Evolutionary conservation across 768 basidiomycete species (phyloP), one percentile per base, ranked within the genome.

Genomic region (Baorangia bicolor): DNA sequence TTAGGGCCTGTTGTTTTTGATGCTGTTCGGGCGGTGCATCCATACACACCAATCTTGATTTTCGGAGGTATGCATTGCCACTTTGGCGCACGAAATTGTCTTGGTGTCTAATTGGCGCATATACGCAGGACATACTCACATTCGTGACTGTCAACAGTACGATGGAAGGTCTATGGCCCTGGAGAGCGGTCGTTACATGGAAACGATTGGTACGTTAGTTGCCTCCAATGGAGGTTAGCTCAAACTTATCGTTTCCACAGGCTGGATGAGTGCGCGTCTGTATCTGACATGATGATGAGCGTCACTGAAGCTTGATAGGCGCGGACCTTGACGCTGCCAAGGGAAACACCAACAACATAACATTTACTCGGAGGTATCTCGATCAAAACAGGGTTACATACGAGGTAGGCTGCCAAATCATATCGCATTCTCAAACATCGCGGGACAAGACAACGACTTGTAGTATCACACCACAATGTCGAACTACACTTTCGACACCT

Each of bases 171-270:
- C 61, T 21, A 63, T 68, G 57, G 62, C 87, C 2, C 67, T 94
- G 57, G 90, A 92, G 64, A 88, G 90, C 59, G 90, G 94, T 18
- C 77, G 92, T 23, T 96, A 95, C 67, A 90, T 96, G 87, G 94
- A 97, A 73, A 97, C 94, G 11, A 76, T 95, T 51, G 92, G 91
- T 88, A 46, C 13, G 81, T 49, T 13, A 12, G 7, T 12, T 16
- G 0, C 20, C 38, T 28, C 27, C 5, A 20, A 23, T 31, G 28
- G 4, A 21, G 2, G 20, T 25, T n/a, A 11, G n/a, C 23, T 31
- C 28, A 2, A 23, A 35, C 10, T 42, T 0, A 39, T 40, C 16
- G 35, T 25, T 39, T 40, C 43, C 27, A 27, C 30, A 69, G 72
- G 86, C 10, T 92, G 85, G 82, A 73, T 89, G 76, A 86, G 89